Evolutionary conservation across 1,284 basidiomycete species (phyloP), one percentile per base, ranked within the genome.

Genomic region (Schizophyllum commune): DNA sequence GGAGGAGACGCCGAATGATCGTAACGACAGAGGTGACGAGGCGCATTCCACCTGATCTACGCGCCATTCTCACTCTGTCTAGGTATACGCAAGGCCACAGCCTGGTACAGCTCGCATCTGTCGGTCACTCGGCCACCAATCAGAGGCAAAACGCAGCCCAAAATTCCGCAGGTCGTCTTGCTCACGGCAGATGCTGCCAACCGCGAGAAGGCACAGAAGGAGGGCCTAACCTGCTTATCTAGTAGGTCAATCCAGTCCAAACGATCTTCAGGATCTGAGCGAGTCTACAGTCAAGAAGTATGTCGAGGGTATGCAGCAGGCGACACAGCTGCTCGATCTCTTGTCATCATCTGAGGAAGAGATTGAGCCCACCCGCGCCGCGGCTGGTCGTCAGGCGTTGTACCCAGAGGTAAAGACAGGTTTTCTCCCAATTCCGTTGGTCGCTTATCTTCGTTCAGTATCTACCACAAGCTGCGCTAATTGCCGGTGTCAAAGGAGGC

Each of bases 111-210:
- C 55, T 71, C 81, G 4, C 93, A 96, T 68, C 72, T 97, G 19
- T 72, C 77, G 0, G 71, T 84, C 1, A 79, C 81, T 5, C 78
- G 79, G 7, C 80, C 81, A 39, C 75, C 79, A 4, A 71, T 83
- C 58, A 81, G 82, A n/a, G 82, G 82, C 5, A 75, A 75, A 67
- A 64, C 74, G 8, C 66, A 70, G 13, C 74, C 73, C 19, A 73
- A 74, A 33, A 65, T 82, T 1, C 89, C 92, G 1, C 78, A 78
- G 4, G 81, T 95, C 53, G 79, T 98, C 4, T 81, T 98, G 8
- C 77, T 98, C 61, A 94, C 94, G 0, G 94, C 99, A 72, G 97
- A 99, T 71, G 86, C 82, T 52, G 91, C 86, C 19, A 98, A 98
- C 72, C 78, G 92, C 57, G 79, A 84, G 67, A 89, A 89, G 64